phyloP scores from a whole-genome alignment of 2,329 filamentous ascomycete species.

The Paraconiothyrium brasiliense region DNA sequence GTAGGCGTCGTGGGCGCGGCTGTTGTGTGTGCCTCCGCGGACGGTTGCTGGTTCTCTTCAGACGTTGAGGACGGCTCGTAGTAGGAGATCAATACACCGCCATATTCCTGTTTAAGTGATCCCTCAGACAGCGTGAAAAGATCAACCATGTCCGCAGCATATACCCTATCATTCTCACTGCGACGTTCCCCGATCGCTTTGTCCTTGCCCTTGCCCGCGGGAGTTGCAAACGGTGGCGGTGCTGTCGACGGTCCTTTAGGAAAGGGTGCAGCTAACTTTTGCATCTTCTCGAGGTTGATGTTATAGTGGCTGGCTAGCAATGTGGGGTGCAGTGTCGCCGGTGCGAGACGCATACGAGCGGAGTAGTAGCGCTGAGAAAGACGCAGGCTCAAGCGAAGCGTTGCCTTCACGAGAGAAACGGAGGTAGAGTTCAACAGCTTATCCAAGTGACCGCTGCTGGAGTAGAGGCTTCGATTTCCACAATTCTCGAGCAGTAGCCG shows the following conservation, averaged over 20 bases:
- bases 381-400: slow-evolving; percentile 82
- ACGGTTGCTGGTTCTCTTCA: slow-evolving; percentile 34
- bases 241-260: slow-evolving; percentile 69
- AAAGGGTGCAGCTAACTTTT: slow-evolving; percentile 84
- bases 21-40: slow-evolving; percentile 65
- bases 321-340: slow-evolving; percentile 73
- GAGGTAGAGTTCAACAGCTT: slow-evolving; percentile 89
- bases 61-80: slow-evolving; percentile 63
- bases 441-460: slow-evolving; percentile 89
- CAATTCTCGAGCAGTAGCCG: slow-evolving; percentile 90
- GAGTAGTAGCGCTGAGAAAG: slow-evolving; percentile 93
- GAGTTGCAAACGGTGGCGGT: slow-evolving; percentile 60
- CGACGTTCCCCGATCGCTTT: slow-evolving; percentile 61
- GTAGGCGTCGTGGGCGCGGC: slow-evolving; percentile 78
- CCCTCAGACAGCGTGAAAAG: slow-evolving; percentile 64
- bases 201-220: slow-evolving; percentile 78
- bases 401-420: slow-evolving; percentile 77
- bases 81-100: slow-evolving; percentile 81
- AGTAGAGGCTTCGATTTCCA: slow-evolving; percentile 95
- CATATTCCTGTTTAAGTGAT: slow-evolving; percentile 77
- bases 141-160: slow-evolving; percentile 74
- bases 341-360: slow-evolving; percentile 77
- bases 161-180: slow-evolving; percentile 46
- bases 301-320: slow-evolving; percentile 85
- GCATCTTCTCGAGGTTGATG: slow-evolving; percentile 78